phyloP scores from a whole-genome alignment of 108 stramenopile genomes.

The Fistulifera pelliculosa region DNA sequence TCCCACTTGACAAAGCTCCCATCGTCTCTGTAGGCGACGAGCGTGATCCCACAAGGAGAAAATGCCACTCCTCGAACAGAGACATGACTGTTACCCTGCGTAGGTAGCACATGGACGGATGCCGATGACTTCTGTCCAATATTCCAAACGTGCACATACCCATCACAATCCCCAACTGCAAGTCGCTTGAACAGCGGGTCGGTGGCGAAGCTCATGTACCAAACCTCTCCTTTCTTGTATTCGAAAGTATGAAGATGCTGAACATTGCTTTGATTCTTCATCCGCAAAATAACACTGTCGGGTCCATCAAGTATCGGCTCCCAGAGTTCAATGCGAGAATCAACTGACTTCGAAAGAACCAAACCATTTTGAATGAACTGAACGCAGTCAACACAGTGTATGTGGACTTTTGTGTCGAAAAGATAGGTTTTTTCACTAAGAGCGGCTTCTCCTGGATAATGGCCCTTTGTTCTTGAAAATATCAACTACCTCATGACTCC shows the following conservation, averaged over 20 bases:
- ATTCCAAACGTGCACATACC: constrained; percentile 65
- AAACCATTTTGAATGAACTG: constrained; percentile 61
- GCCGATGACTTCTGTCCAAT: neutral
- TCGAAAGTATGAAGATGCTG: constrained; percentile 6
- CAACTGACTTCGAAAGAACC: constrained; percentile 65
- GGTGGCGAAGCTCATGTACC: constrained; percentile 63
- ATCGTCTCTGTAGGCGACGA: neutral
- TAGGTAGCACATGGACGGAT: neutral
- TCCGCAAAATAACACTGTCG: neutral
- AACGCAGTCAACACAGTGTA: constrained; percentile 74
- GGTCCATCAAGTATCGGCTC: constrained; percentile 7
- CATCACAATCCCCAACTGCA: constrained; percentile 61
- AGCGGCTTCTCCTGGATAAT: too few species aligned
- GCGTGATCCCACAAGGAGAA: neutral
- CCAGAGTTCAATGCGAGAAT: constrained; percentile 68
- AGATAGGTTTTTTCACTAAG: constrained; percentile 46
- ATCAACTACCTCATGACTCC: constrained; percentile 1
- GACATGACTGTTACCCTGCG: neutral
- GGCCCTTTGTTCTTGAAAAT: neutral
- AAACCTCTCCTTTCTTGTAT: constrained; percentile 33
- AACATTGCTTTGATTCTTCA: constrained; percentile 1
- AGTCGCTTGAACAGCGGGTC: constrained; percentile 28
- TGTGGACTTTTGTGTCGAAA: constrained; percentile 65
- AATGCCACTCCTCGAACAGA: neutral
- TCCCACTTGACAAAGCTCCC: neutral